phyloP scores from a whole-genome alignment of 2,329 filamentous ascomycete genomes.

The Alternaria sp. region DNA sequence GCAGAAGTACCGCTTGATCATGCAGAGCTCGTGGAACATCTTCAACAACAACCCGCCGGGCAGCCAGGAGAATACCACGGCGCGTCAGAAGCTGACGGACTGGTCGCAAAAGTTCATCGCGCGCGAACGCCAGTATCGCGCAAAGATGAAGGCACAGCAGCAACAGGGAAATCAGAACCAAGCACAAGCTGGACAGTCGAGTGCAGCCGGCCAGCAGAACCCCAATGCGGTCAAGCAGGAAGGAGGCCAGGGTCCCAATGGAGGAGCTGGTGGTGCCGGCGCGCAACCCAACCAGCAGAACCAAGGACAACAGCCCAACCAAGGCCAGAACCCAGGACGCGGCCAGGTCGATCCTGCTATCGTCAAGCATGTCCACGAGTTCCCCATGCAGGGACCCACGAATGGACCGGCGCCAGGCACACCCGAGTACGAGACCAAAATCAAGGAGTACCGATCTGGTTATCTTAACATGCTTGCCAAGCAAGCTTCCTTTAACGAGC shows the following conservation, averaged over 20 bases:
- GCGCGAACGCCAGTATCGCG: constrained; percentile 50
- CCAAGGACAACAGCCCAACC: constrained; percentile 20
- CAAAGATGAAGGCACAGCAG: constrained; percentile 44
- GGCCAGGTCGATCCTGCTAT: constrained; percentile 40
- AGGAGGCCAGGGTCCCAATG: constrained; percentile 12
- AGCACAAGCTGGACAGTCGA: constrained; percentile 29
- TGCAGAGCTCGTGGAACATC: constrained; percentile 62
- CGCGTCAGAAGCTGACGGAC: constrained; percentile 58
- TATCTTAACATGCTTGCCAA: constrained; percentile 45
- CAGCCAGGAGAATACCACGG: constrained; percentile 57
- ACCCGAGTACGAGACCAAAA: constrained; percentile 43
- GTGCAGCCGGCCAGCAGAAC: constrained; percentile 38
- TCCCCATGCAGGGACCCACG: constrained; percentile 42
- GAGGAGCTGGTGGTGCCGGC: constrained; percentile 6
- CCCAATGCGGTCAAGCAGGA: constrained; percentile 34
- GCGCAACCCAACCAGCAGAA: constrained; percentile 9
- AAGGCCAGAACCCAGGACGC: constrained; percentile 11
- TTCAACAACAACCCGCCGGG: constrained; percentile 57
- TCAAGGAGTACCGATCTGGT: constrained; percentile 44
- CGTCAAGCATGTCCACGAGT: constrained; percentile 46
- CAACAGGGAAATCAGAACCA: constrained; percentile 27
- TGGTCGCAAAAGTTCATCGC: constrained; percentile 60
- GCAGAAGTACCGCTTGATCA: constrained; percentile 60
- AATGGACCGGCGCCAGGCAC: constrained; percentile 38
- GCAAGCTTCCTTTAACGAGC: constrained; percentile 36